Conservation (phyloP, 345 rosid species). For the Euphorbia tirucalli region DNA sequence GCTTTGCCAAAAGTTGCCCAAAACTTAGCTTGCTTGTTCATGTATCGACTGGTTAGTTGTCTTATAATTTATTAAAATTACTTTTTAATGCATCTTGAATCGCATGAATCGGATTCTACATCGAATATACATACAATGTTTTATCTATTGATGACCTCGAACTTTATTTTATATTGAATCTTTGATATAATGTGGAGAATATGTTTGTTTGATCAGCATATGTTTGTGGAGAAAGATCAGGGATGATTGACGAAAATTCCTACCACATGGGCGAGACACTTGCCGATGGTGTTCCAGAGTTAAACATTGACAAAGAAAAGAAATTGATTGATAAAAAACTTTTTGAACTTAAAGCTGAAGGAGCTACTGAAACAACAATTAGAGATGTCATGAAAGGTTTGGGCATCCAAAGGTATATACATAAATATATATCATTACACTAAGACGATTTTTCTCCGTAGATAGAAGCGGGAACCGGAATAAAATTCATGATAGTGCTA, state of each 20-base stretch:
- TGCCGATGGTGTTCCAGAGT: conserved; percentile 21
- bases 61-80: neutral
- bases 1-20: conserved; percentile 44
- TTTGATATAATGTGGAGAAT: conserved; percentile 5
- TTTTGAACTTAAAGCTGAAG: conserved; percentile 21
- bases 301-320: conserved; percentile 38
- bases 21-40: conserved; percentile 43
- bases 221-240: conserved; percentile 52
- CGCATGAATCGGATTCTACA: too few relatives aligned
- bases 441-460: too few relatives aligned
- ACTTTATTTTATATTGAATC: neutral
- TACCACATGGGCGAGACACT: conserved; percentile 41
- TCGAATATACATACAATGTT: too few relatives aligned
- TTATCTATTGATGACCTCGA: neutral
- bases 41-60: conserved; percentile 57
- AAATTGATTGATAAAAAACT: conserved; percentile 33
- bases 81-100: too few relatives aligned
- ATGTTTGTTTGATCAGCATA: conserved; percentile 45
- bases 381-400: conserved; percentile 43
- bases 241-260: conserved; percentile 39
- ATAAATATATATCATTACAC: too few relatives aligned
- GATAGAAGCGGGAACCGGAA: too few relatives aligned
- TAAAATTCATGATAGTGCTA: too few relatives aligned
- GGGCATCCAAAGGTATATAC: conserved; percentile 44
- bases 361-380: conserved; percentile 27